Base-by-base conservation (phyloP, 768 basidiomycete species). In the Naganishia vishniacii region DNA sequence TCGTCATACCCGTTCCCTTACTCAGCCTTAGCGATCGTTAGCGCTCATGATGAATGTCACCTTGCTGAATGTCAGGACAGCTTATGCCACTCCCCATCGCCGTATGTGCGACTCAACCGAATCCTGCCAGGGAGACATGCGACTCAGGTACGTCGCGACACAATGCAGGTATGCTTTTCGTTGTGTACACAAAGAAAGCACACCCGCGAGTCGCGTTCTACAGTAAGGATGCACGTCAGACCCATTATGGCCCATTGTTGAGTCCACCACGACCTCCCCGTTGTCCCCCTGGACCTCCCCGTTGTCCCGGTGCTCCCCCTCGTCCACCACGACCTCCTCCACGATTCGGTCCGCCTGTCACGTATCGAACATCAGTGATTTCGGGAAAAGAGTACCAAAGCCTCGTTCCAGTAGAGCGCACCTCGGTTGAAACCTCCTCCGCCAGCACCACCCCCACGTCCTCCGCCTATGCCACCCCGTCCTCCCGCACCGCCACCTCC, bases 401-500 rank as follows among this genome's bases (percentile, higher is more conserved):
- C n/a, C n/a, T n/a, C n/a, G n/a, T n/a, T n/a, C n/a, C n/a, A 37
- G 13, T 48, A 25, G 28, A n/a, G 40, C 53, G n/a, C 37, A 25
- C 53, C 53, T 56, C 53, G 32, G 47, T 48, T 48, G 53, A 56
- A 56, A 1, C 71, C 71, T 34, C 68, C 51, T 11, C 68, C 66
- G 47, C 56, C 47, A n/a, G n/a, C n/a, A 40, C 56, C 59, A 5
- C 68, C 69, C 40, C 70, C 68, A 58, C 71, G 64, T 41, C 73
- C 71, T 26, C 70, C 69, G n/a, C 68, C 45, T 31, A 62, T 62
- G 44, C 74, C 69, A 20, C 70, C 68, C 61, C 68, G 61, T n/a
- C n/a, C n/a, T n/a, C n/a, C n/a, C n/a, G n/a, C n/a, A n/a, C n/a
- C n/a, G 34, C 66, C 66, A 29, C 71, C 72, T 48, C 84, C 85